phyloP scores from a whole-genome alignment of 1,284 basidiomycete genomes.

The Cutaneotrichosporon sp. region DNA sequence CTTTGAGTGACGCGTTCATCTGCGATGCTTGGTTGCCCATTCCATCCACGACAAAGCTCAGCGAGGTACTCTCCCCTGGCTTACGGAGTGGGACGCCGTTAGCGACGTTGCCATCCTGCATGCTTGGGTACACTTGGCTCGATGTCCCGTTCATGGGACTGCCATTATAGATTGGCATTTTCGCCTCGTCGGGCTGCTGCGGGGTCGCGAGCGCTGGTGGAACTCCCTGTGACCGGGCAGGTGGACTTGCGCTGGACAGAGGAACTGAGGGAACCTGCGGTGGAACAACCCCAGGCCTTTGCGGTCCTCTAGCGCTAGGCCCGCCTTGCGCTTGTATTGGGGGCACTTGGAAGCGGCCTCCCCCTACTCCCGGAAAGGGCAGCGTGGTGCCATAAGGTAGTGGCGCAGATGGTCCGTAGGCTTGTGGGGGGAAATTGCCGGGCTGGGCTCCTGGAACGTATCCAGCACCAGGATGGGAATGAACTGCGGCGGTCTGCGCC shows the following conservation, averaged over 20 bases:
- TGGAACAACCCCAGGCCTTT: background rate
- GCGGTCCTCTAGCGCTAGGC: background rate
- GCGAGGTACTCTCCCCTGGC: constrained; percentile 4
- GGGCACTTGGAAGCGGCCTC: constrained; percentile 3
- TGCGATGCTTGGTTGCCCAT: constrained; percentile 4
- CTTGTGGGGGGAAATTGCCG: background rate
- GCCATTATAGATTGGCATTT: constrained; percentile 7
- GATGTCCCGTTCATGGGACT: background rate
- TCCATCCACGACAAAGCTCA: constrained; percentile 13
- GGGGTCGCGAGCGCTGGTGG: background rate
- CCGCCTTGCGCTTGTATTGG: background rate
- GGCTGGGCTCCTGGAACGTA: constrained; percentile 1
- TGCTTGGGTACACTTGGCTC: background rate
- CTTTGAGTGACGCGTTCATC: background rate
- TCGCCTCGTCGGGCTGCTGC: background rate
- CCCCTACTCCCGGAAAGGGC: constrained; percentile 9
- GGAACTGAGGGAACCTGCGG: background rate
- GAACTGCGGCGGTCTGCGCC: background rate
- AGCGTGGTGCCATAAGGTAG: background rate
- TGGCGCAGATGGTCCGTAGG: background rate
- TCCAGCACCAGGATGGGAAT: background rate
- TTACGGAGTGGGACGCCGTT: constrained; percentile 4
- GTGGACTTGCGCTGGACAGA: background rate
- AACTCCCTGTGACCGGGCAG: background rate
- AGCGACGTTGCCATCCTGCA: background rate